Base-by-base conservation (phyloP, 148 eudicot genomes). In the Euryodendron excelsum region DNA sequence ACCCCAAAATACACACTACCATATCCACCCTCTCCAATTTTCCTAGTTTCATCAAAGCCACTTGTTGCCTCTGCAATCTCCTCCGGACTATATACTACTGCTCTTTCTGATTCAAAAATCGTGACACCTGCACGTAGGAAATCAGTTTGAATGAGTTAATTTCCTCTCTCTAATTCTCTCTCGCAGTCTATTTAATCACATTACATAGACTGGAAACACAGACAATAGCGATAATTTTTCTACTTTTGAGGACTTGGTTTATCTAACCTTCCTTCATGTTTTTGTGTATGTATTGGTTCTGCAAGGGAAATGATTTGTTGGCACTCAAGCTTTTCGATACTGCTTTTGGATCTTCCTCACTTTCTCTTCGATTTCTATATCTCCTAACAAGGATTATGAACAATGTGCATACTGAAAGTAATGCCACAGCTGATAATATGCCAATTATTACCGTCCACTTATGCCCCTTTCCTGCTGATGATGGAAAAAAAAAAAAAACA, bases 11-110 rank as follows among this genome's bases (percentile, higher is more conserved):
- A 87, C 60, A 87, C 90, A 74, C 83, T 80, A 56, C 88, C 88
- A 77, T 85, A 85, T 69, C 90, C 90, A 21, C 90, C 90, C 78
- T 79, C 80, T 25, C 88, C 90, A 20, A 87, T 85, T 77, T 65
- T 85, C 66, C 86, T 80, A 47, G 74, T 67, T 68, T 87, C 88
- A 37, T 83, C 88, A 39, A 80, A 87, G 69, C 77, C 45, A 23
- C 21, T 61, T 72, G 90, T 87, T 20, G 90, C 88, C 75, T 79
- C 86, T 64, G 58, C 88, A 20, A 87, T 79, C 78, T 85, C 90
- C 63, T 85, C 84, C 45, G 85, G 77, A 77, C 83, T 81, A 68
- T 83, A 87, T 47, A 85, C 34, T 9, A 75, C 75, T 45, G 88
- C 86, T 70, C 82, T 87, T 75, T 87, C 88, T 33, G 90, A 80